These are phyloP conservation scores for Colletotrichum orchidophilum DNA, from an alignment of 2,329 filamentous ascomycete genomes.

Conservation along the genomic window DNA sequence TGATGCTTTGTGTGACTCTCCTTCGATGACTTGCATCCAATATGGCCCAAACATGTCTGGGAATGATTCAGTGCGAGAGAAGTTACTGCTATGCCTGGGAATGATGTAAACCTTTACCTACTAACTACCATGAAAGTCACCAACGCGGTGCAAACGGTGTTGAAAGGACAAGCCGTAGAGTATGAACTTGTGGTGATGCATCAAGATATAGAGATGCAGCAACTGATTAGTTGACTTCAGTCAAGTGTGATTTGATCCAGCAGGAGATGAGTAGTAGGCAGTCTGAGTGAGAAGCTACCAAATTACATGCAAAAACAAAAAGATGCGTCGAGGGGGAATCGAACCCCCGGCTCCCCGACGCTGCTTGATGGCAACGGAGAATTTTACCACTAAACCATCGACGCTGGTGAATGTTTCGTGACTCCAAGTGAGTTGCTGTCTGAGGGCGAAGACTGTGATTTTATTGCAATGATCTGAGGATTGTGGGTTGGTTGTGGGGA, in stretches of 20 bases:
- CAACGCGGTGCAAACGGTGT: background rate
- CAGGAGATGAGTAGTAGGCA: background rate
- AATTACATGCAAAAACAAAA: background rate
- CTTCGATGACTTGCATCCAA: background rate
- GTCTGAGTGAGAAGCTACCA: background rate
- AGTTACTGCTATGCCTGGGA: background rate
- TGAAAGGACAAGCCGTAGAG: background rate
- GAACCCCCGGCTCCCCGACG: slow-evolving; percentile 20
- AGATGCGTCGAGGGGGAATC: slow-evolving; percentile 5
- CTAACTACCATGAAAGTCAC: background rate
- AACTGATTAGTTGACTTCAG: background rate
- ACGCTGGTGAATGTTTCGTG: background rate
- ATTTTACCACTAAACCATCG: slow-evolving; percentile 22
- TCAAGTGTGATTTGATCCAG: background rate
- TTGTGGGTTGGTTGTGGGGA: background rate
- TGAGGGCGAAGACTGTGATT: fast-evolving
- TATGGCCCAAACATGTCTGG: background rate
- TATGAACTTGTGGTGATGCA: background rate
- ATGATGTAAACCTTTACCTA: background rate
- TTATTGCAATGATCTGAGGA: background rate
- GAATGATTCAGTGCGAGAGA: background rate
- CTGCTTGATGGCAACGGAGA: slow-evolving; percentile 14
- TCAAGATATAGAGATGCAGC: background rate
- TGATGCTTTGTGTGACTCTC: background rate
- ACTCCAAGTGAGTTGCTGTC: fast-evolving